These are phyloP conservation scores for Debaryomyces psychrophilus DNA, from an alignment of 1,139 yeast species.

Conservation along the genomic window DNA sequence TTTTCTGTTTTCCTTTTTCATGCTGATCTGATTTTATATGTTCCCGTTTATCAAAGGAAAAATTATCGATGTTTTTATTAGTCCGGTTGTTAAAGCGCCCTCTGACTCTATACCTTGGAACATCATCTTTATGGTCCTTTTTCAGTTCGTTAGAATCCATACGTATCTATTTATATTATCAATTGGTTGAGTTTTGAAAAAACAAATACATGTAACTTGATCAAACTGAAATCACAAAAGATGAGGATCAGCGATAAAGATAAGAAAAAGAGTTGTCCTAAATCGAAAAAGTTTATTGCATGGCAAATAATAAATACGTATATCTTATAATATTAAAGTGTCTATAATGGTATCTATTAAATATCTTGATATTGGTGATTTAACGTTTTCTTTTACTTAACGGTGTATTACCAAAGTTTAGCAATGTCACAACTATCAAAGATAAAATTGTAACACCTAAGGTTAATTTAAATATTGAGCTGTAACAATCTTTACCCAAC, in stretches of 20 bases:
- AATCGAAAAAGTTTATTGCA: neutral
- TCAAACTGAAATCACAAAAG: neutral
- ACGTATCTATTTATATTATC: neutral
- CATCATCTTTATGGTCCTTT: neutral
- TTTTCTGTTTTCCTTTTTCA: neutral
- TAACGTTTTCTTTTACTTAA: neutral
- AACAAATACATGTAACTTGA: neutral
- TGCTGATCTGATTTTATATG: neutral
- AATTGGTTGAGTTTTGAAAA: neutral
- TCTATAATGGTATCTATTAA: neutral
- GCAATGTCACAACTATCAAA: constrained; percentile 25
- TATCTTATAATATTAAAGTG: neutral
- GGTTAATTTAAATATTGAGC: constrained; percentile 42
- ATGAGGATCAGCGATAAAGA: neutral
- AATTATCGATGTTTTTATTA: neutral
- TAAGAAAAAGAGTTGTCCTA: neutral
- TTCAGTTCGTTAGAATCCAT: constrained; percentile 3
- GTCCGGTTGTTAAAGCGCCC: neutral
- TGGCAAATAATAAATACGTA: neutral
- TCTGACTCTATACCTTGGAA: constrained; percentile 1
- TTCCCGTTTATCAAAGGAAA: neutral
- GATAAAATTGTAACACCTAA: constrained; percentile 31
- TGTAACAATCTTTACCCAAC: constrained; percentile 48
- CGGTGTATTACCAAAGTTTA: constrained; percentile 23
- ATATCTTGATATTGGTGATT: neutral